Conservation (phyloP, 2,329 filamentous ascomycete genomes). For the Aspergillus ochraceoroseus region DNA sequence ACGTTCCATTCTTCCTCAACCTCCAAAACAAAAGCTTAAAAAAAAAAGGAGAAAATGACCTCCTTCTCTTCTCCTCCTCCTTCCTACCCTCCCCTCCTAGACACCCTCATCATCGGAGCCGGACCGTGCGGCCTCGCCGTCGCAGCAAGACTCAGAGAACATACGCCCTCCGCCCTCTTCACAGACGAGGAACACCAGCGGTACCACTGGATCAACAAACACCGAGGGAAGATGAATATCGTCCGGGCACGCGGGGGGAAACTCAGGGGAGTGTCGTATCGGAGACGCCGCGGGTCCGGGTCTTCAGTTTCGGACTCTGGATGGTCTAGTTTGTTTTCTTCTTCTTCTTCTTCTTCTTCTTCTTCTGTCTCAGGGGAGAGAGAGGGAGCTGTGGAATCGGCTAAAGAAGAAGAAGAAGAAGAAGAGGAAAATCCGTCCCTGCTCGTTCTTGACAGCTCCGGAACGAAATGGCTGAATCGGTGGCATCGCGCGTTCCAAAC, state of each 20-base stretch:
- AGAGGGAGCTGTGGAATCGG: slow-evolving; percentile 5
- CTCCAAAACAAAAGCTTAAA: neutral
- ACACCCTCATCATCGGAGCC: slow-evolving; percentile 68
- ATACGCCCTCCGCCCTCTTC: slow-evolving; percentile 71
- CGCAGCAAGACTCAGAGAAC: slow-evolving; percentile 66
- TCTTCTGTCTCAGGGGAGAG: neutral
- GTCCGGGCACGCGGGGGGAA: slow-evolving; percentile 29
- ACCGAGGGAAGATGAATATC: slow-evolving; percentile 55
- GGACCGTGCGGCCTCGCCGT: slow-evolving; percentile 71
- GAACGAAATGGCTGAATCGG: slow-evolving; percentile 60
- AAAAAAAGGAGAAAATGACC: neutral
- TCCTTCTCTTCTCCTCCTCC: too few relatives aligned
- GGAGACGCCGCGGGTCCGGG: slow-evolving; percentile 22
- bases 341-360: neutral
- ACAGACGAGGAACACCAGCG: slow-evolving; percentile 76
- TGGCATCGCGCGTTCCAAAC: slow-evolving; percentile 67
- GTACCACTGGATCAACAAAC: slow-evolving; percentile 71
- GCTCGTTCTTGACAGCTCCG: slow-evolving; percentile 63
- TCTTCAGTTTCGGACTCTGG: slow-evolving; percentile 19
- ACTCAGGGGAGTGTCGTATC: slow-evolving; percentile 28
- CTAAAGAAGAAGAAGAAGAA: neutral
- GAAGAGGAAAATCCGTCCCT: slow-evolving; percentile 38
- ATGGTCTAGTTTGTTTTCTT: slow-evolving; percentile 13
- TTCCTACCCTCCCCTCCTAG: too few relatives aligned
- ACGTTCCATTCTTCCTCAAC: neutral